Conservation (phyloP, 495 filamentous ascomycete species). For the Achaetomiella virescens region DNA sequence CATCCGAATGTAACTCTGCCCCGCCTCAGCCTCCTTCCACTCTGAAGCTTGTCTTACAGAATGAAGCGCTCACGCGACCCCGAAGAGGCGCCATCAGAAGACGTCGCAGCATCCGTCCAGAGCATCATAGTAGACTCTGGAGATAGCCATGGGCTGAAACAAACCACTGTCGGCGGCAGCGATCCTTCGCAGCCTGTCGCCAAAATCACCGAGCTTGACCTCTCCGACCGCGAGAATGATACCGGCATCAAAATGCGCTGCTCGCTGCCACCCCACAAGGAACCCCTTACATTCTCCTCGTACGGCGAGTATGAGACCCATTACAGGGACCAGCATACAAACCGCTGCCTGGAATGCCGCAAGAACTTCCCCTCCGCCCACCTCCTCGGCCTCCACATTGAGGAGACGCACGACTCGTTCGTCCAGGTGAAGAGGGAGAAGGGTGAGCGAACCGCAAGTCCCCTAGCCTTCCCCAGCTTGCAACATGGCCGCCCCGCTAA, state of each 20-base stretch:
- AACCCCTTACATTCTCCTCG: constrained; percentile 59
- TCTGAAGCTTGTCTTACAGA: constrained; percentile 3
- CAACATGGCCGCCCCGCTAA: background rate
- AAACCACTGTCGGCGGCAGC: constrained; percentile 1
- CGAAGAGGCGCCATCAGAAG: constrained; percentile 33
- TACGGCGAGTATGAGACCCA: constrained; percentile 85
- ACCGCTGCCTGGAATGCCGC: constrained; percentile 75
- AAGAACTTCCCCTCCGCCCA: constrained; percentile 69
- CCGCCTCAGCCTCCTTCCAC: background rate
- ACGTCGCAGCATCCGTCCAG: background rate
- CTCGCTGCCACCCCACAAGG: constrained; percentile 70
- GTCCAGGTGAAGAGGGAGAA: constrained; percentile 60
- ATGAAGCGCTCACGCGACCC: constrained; percentile 52
- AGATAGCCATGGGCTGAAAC: background rate
- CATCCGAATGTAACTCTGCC: constrained; percentile 13
- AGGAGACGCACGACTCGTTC: constrained; percentile 86
- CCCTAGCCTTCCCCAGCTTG: background rate
- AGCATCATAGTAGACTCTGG: background rate
- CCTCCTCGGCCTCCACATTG: constrained; percentile 78
- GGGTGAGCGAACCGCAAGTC: constrained; percentile 82
- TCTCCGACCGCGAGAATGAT: constrained; percentile 14
- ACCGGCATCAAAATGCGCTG: constrained; percentile 58
- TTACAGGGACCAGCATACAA: constrained; percentile 71
- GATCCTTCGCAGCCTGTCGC: constrained; percentile 25
- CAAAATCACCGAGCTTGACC: constrained; percentile 42